Conservation (phyloP, 371 early-diverging fungal genomes). For the Mortierella sp. region DNA sequence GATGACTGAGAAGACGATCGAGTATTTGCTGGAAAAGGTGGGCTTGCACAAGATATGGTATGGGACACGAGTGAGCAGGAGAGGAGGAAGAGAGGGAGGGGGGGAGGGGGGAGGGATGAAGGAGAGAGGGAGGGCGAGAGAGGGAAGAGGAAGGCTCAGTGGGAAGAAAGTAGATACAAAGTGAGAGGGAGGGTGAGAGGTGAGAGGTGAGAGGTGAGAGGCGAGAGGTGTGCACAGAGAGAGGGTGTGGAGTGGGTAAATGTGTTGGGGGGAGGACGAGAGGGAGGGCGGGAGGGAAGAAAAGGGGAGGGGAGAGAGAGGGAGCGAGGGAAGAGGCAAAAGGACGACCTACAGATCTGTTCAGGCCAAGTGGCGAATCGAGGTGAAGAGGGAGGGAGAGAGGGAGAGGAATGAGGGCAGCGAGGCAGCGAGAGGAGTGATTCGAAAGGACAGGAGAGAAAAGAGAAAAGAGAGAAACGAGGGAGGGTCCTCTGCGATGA, state of each 20-base stretch:
- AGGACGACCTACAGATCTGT: too few relatives aligned
- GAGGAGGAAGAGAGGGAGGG: neutral
- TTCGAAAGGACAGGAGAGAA: too few relatives aligned
- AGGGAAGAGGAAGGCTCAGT: neutral
- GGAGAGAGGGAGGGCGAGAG: neutral
- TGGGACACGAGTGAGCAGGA: neutral
- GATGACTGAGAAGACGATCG: neutral
- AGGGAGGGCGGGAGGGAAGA: too few relatives aligned
- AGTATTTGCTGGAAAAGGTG: neutral
- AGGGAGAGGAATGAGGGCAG: neutral
- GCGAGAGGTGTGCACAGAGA: too few relatives aligned
- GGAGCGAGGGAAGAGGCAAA: too few relatives aligned
- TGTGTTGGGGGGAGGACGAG: neutral
- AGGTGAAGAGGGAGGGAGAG: neutral
- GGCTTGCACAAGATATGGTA: neutral
- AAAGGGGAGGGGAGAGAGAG: too few relatives aligned
- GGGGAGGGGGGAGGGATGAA: neutral
- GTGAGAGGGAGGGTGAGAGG: constrained; percentile 4
- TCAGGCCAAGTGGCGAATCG: too few relatives aligned
- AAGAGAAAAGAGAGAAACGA: neutral
- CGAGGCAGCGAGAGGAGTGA: too few relatives aligned
- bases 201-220: too few relatives aligned
- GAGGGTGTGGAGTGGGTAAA: neutral
- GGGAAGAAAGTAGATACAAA: constrained; percentile 4
- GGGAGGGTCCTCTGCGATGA: too few relatives aligned